Percentiles rank a stretch among this genome's conserved stretches.
phyloP scores from a whole-genome alignment of 2,329 filamentous ascomycete species.

The Colletotrichum eremochloae region DNA sequence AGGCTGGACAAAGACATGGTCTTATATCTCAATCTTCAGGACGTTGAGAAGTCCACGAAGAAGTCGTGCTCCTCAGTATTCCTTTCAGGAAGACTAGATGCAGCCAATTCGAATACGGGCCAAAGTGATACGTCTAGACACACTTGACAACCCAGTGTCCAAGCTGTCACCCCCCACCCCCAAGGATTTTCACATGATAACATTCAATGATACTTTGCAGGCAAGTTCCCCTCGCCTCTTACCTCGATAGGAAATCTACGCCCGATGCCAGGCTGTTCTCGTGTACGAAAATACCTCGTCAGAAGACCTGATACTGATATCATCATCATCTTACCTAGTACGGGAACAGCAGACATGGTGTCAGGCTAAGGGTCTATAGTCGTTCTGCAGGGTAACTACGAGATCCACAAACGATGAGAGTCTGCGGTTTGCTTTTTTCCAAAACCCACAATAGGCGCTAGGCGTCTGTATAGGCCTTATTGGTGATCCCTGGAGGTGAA shows the following conservation, averaged over 20 bases:
- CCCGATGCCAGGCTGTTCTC: background rate
- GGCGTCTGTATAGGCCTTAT: background rate
- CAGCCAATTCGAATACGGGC: background rate
- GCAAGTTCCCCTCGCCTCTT: background rate
- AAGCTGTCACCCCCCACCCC: background rate
- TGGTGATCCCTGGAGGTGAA: background rate
- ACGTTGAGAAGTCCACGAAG: background rate
- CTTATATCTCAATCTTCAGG: background rate
- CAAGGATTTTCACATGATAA: background rate
- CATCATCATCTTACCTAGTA: background rate
- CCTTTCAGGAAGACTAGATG: background rate
- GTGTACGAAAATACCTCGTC: background rate
- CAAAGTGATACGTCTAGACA: background rate
- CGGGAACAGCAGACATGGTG: background rate
- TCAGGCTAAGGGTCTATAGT: background rate
- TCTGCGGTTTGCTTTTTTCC: background rate
- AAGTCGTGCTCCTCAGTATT: background rate
- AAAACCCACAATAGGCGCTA: background rate
- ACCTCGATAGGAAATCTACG: constrained; percentile 42
- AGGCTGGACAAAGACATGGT: background rate
- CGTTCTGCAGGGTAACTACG: background rate
- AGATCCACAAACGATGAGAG: background rate
- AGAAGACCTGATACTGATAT: background rate
- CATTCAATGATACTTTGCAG: background rate
- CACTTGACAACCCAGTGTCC: background rate